Evolutionary conservation across 495 filamentous ascomycete species (phyloP), one percentile per base, ranked within the genome.

Genomic region (Annulohypoxylon maeteangense): DNA sequence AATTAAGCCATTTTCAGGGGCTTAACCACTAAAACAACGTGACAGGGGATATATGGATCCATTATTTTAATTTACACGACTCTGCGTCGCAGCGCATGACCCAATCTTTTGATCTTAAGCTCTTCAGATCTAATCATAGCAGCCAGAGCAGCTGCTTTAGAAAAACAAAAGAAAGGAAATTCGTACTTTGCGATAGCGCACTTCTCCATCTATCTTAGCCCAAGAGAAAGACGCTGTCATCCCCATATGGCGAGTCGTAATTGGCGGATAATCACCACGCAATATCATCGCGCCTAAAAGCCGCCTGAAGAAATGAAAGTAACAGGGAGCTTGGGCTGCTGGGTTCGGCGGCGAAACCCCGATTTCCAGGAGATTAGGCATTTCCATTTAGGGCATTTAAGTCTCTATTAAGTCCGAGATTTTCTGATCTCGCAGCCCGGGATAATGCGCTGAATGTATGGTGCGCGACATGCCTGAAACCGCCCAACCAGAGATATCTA

Each of bases 141-240:
- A 6, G 51, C 44, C 14, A 51, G 59, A 29, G 4, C 47, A 38
- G n/a, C n/a, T n/a, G n/a, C n/a, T n/a, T n/a, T n/a, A n/a, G n/a
- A n/a, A n/a, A n/a, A n/a, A n/a, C n/a, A n/a, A n/a, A n/a, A n/a
- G n/a, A n/a, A 45, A 62, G 7, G 59, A 62, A 38, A 44, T 62
- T 44, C 20, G 40, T 36, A 44, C 36, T 58, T 8, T 36, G 55
- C 20, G 36, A 58, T 0, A 44, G n/a, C 18, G 36, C 44, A 3
- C 55, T 58, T 29, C 34, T 58, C 1, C 55, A n/a, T n/a, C 55
- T n/a, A 18, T 55, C 3, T 4, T 32, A 31, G 48, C 44, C 5
- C 11, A 40, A 23, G 20, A 64, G 14, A 44, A 29, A 42, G 36
- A 64, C 7, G 36, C 55, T n/a, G 61, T 55, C 36, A 22, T 64